Conservation (phyloP, 257 asterid species). For the Euphrasia confusa region DNA sequence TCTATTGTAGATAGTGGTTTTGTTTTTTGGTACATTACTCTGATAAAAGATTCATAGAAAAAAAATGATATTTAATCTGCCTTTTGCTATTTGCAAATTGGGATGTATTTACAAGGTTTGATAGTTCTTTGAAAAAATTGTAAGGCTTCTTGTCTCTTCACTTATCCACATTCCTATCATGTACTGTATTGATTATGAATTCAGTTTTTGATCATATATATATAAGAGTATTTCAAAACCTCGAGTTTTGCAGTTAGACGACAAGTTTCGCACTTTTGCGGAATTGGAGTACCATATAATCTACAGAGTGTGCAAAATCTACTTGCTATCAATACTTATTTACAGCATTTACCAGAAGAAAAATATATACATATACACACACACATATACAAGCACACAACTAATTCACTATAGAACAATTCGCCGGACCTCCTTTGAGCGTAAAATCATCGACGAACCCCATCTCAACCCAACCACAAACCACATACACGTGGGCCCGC, state of each 20-base stretch:
- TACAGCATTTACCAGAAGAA: neutral
- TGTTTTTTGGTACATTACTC: constrained; percentile 20
- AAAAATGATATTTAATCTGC: constrained; percentile 27
- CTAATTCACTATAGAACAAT: constrained; percentile 33
- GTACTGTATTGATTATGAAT: too few relatives aligned
- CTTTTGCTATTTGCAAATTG: constrained; percentile 27
- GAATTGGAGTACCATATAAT: neutral
- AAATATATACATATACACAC: neutral
- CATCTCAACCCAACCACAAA: constrained; percentile 52
- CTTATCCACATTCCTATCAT: neutral
- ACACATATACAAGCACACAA: neutral
- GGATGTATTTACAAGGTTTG: constrained; percentile 26
- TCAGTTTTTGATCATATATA: too few relatives aligned
- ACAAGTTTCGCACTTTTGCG: neutral
- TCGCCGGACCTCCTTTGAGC: constrained; percentile 44
- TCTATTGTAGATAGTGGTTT: constrained; percentile 19
- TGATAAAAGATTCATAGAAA: constrained; percentile 28
- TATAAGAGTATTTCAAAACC: too few relatives aligned
- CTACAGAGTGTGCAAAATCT: neutral
- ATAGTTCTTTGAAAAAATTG: constrained; percentile 28
- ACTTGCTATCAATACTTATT: neutral
- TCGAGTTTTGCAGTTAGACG: too few relatives aligned
- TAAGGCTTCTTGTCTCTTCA: constrained; percentile 20
- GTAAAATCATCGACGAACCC: constrained; percentile 32
- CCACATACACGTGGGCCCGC: constrained; percentile 32